Percentiles rank a stretch among this genome's conserved stretches.
phyloP scores from a whole-genome alignment of 1,284 basidiomycete species.

The Malassezia brasiliensis region DNA sequence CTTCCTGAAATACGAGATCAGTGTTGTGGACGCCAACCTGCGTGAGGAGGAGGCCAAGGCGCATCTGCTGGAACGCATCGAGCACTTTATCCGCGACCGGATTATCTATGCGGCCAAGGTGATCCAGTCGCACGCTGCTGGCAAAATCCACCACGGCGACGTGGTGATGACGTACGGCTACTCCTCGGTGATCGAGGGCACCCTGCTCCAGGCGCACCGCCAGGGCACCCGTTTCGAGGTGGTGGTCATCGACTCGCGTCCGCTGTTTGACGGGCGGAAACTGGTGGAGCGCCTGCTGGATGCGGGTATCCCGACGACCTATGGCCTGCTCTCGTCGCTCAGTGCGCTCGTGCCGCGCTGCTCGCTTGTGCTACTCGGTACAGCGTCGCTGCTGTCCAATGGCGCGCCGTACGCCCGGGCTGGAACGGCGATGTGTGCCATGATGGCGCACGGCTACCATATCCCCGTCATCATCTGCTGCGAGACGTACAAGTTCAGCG shows the following conservation, averaged over 20 bases:
- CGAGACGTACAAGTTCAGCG: slow-evolving; percentile 97
- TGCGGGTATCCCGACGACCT: slow-evolving; percentile 74
- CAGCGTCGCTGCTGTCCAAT: slow-evolving; percentile 86
- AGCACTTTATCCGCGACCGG: slow-evolving; percentile 84
- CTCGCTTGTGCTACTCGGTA: slow-evolving; percentile 77
- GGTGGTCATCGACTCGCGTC: slow-evolving; percentile 86
- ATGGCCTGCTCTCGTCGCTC: slow-evolving; percentile 79
- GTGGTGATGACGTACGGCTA: slow-evolving; percentile 85
- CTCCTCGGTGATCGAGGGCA: slow-evolving; percentile 88
- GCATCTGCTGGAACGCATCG: slow-evolving; percentile 71
- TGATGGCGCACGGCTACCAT: slow-evolving; percentile 80
- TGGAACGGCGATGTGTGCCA: slow-evolving; percentile 87
- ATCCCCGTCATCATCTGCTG: slow-evolving; percentile 93
- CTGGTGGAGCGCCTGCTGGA: slow-evolving; percentile 64
- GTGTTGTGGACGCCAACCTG: slow-evolving; percentile 76
- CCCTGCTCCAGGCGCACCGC: slow-evolving; percentile 62
- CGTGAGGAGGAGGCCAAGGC: slow-evolving; percentile 93
- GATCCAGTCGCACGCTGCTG: slow-evolving; percentile 70
- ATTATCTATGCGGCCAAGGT: slow-evolving; percentile 88
- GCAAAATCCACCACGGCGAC: slow-evolving; percentile 88
- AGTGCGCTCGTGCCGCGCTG: slow-evolving; percentile 69
- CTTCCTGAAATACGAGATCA: slow-evolving; percentile 92
- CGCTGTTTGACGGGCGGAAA: slow-evolving; percentile 71
- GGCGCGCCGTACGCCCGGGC: slow-evolving; percentile 88
- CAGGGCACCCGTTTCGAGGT: slow-evolving; percentile 68